These are phyloP conservation scores for Camellia lanceoleosa DNA, from an alignment of 148 eudicot genomes.

Conservation along the genomic window DNA sequence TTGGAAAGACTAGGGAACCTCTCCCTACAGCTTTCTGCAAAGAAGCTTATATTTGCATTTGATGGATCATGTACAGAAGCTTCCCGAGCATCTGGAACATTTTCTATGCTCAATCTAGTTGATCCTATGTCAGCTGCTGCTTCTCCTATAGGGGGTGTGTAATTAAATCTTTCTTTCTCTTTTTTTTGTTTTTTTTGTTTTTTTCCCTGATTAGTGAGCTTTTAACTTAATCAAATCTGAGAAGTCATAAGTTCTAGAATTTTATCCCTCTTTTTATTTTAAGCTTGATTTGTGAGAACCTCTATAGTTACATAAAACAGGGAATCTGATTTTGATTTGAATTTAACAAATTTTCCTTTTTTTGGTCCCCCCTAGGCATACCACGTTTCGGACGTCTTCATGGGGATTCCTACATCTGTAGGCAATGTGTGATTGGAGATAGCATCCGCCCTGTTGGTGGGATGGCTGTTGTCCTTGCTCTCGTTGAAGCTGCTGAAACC, in stretches of 20 bases:
- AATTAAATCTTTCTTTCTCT: neutral
- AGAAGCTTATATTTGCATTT: constrained; percentile 95
- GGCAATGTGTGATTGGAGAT: constrained; percentile 90
- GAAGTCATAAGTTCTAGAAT: neutral
- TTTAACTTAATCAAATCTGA: neutral
- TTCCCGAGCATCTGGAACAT: constrained; percentile 68
- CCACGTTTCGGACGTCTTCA: constrained; percentile 98
- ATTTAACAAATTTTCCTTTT: neutral
- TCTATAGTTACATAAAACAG: neutral
- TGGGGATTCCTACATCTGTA: constrained; percentile 83
- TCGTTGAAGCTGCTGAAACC: constrained; percentile 97
- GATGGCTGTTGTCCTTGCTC: constrained; percentile 89
- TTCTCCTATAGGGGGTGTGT: constrained; percentile 91
- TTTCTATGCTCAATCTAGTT: constrained; percentile 91
- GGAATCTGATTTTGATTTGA: constrained; percentile 2
- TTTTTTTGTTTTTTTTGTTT: too few species aligned
- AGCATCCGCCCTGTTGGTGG: constrained; percentile 90
- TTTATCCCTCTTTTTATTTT: constrained; percentile 5
- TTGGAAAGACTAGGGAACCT: constrained; percentile 85
- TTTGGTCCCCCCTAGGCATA: constrained; percentile 51
- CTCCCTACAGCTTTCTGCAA: constrained; percentile 82
- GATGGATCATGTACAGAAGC: constrained; percentile 91
- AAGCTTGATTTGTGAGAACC: neutral
- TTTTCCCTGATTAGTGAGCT: neutral
- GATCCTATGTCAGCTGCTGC: constrained; percentile 98